These are phyloP conservation scores for Arabidopsis suecica DNA, from an alignment of 345 rosid species.

Conservation along the genomic window DNA sequence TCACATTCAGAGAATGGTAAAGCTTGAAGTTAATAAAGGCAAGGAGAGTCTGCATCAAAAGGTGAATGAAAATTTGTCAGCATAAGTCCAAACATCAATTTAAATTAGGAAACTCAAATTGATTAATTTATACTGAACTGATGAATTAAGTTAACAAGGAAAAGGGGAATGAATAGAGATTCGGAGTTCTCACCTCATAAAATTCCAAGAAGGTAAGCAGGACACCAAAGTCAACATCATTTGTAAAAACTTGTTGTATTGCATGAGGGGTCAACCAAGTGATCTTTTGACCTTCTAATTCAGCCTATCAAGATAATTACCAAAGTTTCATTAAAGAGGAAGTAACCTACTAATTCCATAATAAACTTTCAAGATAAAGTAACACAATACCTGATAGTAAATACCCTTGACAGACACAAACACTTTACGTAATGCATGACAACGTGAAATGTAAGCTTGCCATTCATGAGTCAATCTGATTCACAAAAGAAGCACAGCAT, in stretches of 20 bases:
- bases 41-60: constrained; percentile 79
- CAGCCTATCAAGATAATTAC: constrained; percentile 66
- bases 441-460: constrained; percentile 88
- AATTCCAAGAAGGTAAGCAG: constrained; percentile 91
- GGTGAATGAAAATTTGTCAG: constrained; percentile 16
- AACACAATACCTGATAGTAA: constrained; percentile 77
- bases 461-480: constrained; percentile 91
- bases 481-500: constrained; percentile 13
- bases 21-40: constrained; percentile 83
- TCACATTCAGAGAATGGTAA: constrained; percentile 78
- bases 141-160: not conserved
- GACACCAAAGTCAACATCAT: constrained; percentile 85
- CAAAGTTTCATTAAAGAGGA: constrained; percentile 23
- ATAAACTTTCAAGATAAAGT: constrained; percentile 13
- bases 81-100: not conserved
- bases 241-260: constrained; percentile 89
- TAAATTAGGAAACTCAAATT: not conserved
- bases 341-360: not conserved
- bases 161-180: not conserved
- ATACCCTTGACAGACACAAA: constrained; percentile 95
- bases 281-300: constrained; percentile 92
- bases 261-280: constrained; percentile 96
- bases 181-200: constrained; percentile 66
- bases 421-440: constrained; percentile 80
- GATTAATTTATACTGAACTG: not conserved